Evolutionary conservation across 306 rosid species (phyloP).

Genomic region (Abrus pulchellus): DNA sequence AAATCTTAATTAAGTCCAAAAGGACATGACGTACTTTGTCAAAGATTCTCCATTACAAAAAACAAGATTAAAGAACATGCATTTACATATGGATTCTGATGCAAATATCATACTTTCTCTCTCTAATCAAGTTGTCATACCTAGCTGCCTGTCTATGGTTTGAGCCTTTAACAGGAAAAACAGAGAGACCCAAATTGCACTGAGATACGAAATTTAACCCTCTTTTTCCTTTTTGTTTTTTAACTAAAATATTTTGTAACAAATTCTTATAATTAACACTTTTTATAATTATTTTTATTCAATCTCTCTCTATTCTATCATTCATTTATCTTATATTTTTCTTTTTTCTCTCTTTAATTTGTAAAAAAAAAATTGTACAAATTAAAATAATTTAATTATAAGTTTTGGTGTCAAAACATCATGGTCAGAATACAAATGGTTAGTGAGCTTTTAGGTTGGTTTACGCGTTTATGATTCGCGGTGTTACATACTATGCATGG

Average conservation of each 20-base stretch:
- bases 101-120: slow-evolving; percentile 53
- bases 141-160: slow-evolving; percentile 41
- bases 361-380: no score
- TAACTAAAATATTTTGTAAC: no score
- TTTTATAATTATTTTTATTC: no score
- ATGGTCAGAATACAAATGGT: slow-evolving; percentile 12
- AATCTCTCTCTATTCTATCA: no score
- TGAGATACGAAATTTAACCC: slow-evolving; percentile 36
- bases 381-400: background rate
- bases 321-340: no score
- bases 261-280: no score
- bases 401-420: slow-evolving; percentile 17
- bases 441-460: background rate
- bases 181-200: slow-evolving; percentile 16
- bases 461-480: background rate
- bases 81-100: slow-evolving; percentile 71
- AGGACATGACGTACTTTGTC: slow-evolving; percentile 59
- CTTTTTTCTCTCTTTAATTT: no score
- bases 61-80: slow-evolving; percentile 50
- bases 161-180: slow-evolving; percentile 30
- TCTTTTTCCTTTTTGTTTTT: slow-evolving; percentile 10
- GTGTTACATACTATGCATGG: slow-evolving; percentile 14
- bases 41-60: slow-evolving; percentile 65
- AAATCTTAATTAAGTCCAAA: slow-evolving; percentile 45
- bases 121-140: slow-evolving; percentile 43